A percentile compares a stretch with the other conserved stretches of the same genome.
These are phyloP conservation scores for Boletus sp. DNA, from an alignment of 768 basidiomycete species.

Conservation along the genomic window DNA sequence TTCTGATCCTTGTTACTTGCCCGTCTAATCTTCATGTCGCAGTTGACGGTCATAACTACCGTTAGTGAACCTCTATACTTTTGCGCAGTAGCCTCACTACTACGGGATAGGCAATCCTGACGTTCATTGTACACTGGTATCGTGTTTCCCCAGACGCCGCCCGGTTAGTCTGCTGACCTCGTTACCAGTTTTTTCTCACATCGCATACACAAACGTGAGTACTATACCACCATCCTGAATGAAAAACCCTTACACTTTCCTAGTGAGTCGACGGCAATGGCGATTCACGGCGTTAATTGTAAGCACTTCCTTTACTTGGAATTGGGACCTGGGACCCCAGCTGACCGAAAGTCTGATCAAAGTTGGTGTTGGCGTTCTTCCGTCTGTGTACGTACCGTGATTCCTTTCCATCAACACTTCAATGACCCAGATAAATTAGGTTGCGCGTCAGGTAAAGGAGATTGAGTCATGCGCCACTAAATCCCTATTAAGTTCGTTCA, in stretches of 20 bases:
- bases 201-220: slow-evolving; percentile 15
- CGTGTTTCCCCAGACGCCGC: background rate
- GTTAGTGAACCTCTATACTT: slow-evolving; percentile 8
- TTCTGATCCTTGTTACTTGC: background rate
- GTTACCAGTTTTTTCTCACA: slow-evolving; percentile 6
- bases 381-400: slow-evolving; percentile 26
- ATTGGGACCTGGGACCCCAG: background rate
- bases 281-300: slow-evolving; percentile 34
- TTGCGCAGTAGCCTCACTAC: background rate
- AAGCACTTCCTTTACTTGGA: slow-evolving; percentile 15
- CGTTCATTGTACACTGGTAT: slow-evolving; percentile 51
- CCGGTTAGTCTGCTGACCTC: background rate
- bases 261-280: slow-evolving; percentile 30
- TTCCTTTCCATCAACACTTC: background rate
- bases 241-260: background rate
- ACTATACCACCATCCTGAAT: background rate
- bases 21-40: background rate
- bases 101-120: slow-evolving; percentile 42
- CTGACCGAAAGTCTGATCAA: slow-evolving; percentile 1
- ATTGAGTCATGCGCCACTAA: background rate
- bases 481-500: slow-evolving; percentile 16
- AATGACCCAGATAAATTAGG: slow-evolving; percentile 26
- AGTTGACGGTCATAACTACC: slow-evolving; percentile 34
- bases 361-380: slow-evolving; percentile 31
- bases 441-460: slow-evolving; percentile 29